Base-by-base conservation (phyloP, 495 filamentous ascomycete species). In the Hypoxylon rickii region DNA sequence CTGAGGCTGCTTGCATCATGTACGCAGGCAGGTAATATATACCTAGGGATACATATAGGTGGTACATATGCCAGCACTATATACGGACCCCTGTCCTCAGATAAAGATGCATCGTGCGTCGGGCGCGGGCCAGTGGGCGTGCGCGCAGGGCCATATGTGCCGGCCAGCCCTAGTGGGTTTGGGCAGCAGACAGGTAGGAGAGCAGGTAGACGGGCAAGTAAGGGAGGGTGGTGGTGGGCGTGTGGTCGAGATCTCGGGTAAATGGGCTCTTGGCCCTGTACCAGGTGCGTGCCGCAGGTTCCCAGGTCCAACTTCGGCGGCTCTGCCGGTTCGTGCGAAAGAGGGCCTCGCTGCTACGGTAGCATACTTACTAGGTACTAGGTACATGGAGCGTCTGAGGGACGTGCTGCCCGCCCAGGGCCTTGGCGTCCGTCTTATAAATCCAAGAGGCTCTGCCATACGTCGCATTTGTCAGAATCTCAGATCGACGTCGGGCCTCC, bases 361-460 rank as follows among this genome's bases (percentile, higher is more conserved):
- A 60, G 22, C 56, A 59, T 43, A 26, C 20, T 37, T n/a, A n/a
- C n/a, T n/a, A n/a, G n/a, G n/a, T n/a, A n/a, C n/a, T n/a, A n/a
- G n/a, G n/a, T n/a, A n/a, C n/a, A n/a, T n/a, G n/a, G n/a, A n/a
- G n/a, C n/a, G n/a, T n/a, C n/a, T n/a, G n/a, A n/a, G n/a, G n/a
- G n/a, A n/a, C n/a, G n/a, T n/a, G n/a, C n/a, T n/a, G n/a, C n/a
- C n/a, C n/a, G n/a, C n/a, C n/a, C n/a, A n/a, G n/a, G n/a, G n/a
- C n/a, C 57, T 61, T 61, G 57, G 57, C 57, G 38, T 29, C 24
- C 24, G 12, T 45, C 51, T 55, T 61, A 61, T 55, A 61, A 61
- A 61, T 61, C 50, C 50, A 46, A 49, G 57, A 55, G 50, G 44
- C 57, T 61, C 57, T 61, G 54, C 57, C 57, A 61, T 50, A 55